Conservation (phyloP, 108 stramenopile species). For the Pseudonitzschia pungens region DNA sequence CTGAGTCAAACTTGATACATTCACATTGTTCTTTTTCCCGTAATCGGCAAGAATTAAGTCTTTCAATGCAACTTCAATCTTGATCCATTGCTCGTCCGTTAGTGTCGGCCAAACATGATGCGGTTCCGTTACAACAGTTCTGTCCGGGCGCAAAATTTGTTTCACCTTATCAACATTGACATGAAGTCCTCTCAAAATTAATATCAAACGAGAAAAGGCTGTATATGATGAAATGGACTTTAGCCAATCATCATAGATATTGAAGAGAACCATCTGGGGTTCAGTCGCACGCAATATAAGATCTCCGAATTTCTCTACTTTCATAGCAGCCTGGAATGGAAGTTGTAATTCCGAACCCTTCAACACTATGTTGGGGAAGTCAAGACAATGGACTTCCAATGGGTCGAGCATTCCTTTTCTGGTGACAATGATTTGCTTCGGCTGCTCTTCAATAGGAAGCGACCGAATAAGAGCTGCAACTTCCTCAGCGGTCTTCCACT, state of each 20-base stretch:
- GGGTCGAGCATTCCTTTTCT: constrained; percentile 99
- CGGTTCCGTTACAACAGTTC: constrained; percentile 96
- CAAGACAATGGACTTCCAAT: constrained; percentile 97
- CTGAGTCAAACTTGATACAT: constrained; percentile 97
- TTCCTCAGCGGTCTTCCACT: constrained; percentile 99
- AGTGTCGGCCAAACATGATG: constrained; percentile 99
- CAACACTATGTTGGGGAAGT: constrained; percentile 98
- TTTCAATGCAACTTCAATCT: constrained; percentile 97
- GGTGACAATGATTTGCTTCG: constrained; percentile 99
- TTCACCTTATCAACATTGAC: constrained; percentile 96
- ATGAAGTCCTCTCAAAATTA: constrained; percentile 97
- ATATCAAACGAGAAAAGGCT: constrained; percentile 97
- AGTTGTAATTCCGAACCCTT: constrained; percentile 98
- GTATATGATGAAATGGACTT: constrained; percentile 98
- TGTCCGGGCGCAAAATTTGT: constrained; percentile 96
- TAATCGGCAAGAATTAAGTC: constrained; percentile 99
- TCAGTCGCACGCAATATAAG: constrained; percentile 96
- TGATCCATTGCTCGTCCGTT: constrained; percentile 99
- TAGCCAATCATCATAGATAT: constrained; percentile 99
- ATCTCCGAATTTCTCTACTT: constrained; percentile 99
- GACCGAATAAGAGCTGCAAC: constrained; percentile 97
- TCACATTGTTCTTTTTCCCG: constrained; percentile 99
- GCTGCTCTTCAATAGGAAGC: constrained; percentile 98
- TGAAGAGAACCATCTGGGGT: constrained; percentile 99
- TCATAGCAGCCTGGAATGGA: constrained; percentile 98